Evolutionary conservation across 495 filamentous ascomycete species (phyloP).

Genomic region (Neurospora discreta): DNA sequence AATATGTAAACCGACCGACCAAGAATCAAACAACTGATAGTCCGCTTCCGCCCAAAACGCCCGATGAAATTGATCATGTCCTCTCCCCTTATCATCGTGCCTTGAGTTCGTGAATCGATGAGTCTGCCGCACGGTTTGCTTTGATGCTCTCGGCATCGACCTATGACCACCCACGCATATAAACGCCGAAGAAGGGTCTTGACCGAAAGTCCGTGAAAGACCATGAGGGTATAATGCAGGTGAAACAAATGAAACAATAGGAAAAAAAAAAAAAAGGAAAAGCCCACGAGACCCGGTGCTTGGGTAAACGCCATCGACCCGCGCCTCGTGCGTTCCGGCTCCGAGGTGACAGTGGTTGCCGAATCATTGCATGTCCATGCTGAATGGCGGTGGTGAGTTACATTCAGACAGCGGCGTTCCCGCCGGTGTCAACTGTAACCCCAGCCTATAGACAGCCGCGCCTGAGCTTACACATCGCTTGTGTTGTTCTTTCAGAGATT

Average conservation of each 20-base stretch:
- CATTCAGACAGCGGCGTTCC: conserved; percentile 27
- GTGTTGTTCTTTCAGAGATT: conserved; percentile 20
- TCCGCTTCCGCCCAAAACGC: background rate
- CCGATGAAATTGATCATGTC: background rate
- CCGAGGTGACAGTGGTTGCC: background rate
- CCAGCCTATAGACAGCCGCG: conserved; percentile 24
- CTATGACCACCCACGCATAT: background rate
- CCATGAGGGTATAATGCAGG: background rate
- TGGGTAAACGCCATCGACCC: background rate
- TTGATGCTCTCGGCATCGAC: background rate
- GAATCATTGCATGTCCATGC: background rate
- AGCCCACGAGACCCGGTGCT: background rate
- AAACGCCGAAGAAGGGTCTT: background rate
- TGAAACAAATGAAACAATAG: no score
- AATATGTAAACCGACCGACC: background rate
- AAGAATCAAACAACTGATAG: background rate
- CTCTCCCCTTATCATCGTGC: background rate
- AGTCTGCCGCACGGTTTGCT: background rate
- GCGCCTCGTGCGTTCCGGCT: background rate
- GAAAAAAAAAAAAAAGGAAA: background rate
- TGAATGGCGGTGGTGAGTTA: background rate
- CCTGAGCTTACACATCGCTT: conserved; percentile 29
- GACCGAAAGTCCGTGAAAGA: background rate
- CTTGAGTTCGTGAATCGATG: background rate
- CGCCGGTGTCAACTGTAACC: conserved; percentile 29